phyloP scores from a whole-genome alignment of 306 rosid genomes.

The Notholithocarpus densiflorus region DNA sequence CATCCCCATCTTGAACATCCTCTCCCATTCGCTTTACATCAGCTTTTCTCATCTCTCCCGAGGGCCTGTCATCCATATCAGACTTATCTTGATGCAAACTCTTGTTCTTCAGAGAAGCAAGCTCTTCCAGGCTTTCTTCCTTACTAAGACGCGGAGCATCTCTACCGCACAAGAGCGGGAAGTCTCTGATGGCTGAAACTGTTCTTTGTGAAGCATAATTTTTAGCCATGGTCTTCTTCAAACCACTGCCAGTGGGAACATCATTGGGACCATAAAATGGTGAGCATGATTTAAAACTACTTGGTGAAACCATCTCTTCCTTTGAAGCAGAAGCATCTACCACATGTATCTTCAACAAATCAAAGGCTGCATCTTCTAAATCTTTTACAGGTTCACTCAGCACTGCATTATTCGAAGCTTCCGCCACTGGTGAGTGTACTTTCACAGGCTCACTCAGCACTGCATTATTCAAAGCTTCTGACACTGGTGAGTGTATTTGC shows the following conservation, averaged over 20 bases:
- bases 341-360: constrained; percentile 23
- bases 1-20: constrained; percentile 29
- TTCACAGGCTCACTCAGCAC: not conserved
- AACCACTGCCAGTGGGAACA: constrained; percentile 33
- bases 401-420: constrained; percentile 5
- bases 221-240: constrained; percentile 30
- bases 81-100: constrained; percentile 23
- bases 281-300: constrained; percentile 19
- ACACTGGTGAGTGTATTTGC: not conserved
- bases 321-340: constrained; percentile 12
- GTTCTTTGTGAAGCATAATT: constrained; percentile 59
- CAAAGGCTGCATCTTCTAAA: constrained; percentile 26
- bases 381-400: constrained; percentile 8
- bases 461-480: constrained; percentile 7
- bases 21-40: constrained; percentile 26
- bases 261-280: constrained; percentile 18
- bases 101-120: constrained; percentile 17
- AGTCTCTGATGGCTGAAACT: constrained; percentile 67
- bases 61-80: constrained; percentile 24
- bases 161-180: constrained; percentile 72
- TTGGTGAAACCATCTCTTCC: constrained; percentile 26
- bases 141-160: constrained; percentile 36
- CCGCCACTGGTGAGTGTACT: not conserved
- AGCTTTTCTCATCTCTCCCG: constrained; percentile 12
- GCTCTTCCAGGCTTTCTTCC: constrained; percentile 19